Conservation (phyloP, 495 filamentous ascomycete genomes). For the Cudoniella acicularis region DNA sequence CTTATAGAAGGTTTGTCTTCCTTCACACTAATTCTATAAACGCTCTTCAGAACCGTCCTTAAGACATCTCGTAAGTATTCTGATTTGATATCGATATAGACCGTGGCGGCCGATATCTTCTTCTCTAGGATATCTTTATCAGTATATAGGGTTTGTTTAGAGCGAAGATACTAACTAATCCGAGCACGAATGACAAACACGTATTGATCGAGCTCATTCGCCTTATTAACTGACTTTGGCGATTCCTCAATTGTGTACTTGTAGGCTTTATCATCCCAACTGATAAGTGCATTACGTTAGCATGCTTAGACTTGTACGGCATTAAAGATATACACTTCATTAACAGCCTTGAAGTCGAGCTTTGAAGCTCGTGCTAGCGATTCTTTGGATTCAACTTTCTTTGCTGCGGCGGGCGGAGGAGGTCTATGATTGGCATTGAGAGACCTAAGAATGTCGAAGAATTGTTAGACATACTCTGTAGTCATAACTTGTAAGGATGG, state of each 20-base stretch:
- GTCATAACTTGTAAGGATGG: constrained; percentile 1
- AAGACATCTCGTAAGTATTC: constrained; percentile 10
- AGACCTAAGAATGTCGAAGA: constrained; percentile 2
- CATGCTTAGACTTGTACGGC: not conserved
- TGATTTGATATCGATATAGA: constrained; percentile 12
- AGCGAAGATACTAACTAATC: not conserved
- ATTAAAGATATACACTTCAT: constrained; percentile 49
- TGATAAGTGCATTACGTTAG: constrained; percentile 38
- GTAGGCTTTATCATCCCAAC: constrained; percentile 52
- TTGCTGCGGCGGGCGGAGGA: not conserved
- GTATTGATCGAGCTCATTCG: constrained; percentile 69
- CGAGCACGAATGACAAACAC: constrained; percentile 68
- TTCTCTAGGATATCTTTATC: not conserved
- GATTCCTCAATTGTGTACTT: constrained; percentile 78
- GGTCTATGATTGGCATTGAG: too few species aligned
- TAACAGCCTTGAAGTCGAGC: constrained; percentile 76
- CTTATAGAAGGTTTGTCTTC: constrained; percentile 20
- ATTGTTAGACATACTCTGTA: constrained; percentile 1
- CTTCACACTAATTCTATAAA: constrained; percentile 6
- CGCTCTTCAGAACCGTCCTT: constrained; percentile 9
- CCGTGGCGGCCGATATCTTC: constrained; percentile 1
- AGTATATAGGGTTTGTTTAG: not conserved
- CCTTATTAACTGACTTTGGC: constrained; percentile 59
- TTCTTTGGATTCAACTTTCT: not conserved
- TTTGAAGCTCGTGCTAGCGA: constrained; percentile 36